Percentiles rank a stretch among this genome's conserved stretches.
Evolutionary conservation across 257 asterid genomes (phyloP).

Genomic region (Avicennia marina): DNA sequence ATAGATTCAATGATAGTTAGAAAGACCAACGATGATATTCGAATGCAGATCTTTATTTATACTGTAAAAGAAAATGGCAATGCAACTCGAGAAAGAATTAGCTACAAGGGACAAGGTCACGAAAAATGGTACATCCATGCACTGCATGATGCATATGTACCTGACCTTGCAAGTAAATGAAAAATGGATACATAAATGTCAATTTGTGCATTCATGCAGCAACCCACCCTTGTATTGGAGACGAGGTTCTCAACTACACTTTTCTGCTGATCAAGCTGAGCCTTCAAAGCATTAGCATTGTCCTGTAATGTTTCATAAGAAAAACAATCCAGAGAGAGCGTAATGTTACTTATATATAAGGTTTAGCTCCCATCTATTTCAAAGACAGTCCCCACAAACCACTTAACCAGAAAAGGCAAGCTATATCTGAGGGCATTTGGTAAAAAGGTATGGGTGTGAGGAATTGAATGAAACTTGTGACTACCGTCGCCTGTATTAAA

Average conservation of each 20-base stretch:
- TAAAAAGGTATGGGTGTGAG: too few species aligned
- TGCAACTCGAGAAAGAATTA: slow-evolving; percentile 10
- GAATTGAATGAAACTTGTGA: too few species aligned
- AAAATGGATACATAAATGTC: slow-evolving; percentile 17
- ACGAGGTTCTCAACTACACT: slow-evolving; percentile 78
- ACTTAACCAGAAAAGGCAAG: too few species aligned
- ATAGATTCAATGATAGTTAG: slow-evolving; percentile 3
- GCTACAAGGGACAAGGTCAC: not conserved
- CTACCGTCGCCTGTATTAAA: too few species aligned
- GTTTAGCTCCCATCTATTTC: not conserved
- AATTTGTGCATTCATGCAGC: slow-evolving; percentile 14
- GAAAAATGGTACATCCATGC: slow-evolving; percentile 8
- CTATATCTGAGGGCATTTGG: too few species aligned
- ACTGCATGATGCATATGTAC: not conserved
- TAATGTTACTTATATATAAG: not conserved
- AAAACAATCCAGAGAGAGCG: slow-evolving; percentile 9
- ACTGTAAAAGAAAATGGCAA: too few species aligned
- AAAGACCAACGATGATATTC: too few species aligned
- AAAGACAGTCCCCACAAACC: too few species aligned
- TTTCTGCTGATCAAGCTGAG: slow-evolving; percentile 92
- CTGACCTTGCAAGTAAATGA: slow-evolving; percentile 24
- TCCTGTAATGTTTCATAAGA: slow-evolving; percentile 46
- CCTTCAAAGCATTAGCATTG: slow-evolving; percentile 76
- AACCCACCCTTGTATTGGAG: slow-evolving; percentile 82
- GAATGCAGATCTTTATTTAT: too few species aligned